phyloP scores from a whole-genome alignment of 2,329 filamentous ascomycete species.

The Cadophora luteo-olivacea region DNA sequence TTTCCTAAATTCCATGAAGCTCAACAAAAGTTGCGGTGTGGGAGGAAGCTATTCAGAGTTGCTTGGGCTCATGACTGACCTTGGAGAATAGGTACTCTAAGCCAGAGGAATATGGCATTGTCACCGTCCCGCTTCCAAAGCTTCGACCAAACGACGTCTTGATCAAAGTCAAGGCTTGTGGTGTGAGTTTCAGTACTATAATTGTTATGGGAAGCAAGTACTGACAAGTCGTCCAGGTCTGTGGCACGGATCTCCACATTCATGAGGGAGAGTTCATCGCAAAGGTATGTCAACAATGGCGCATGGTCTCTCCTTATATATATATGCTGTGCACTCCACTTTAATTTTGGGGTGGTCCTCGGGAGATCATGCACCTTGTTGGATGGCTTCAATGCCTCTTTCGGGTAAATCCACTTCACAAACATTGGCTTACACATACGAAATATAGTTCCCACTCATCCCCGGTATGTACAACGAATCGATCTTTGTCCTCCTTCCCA shows the following conservation, averaged over 20 bases:
- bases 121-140: slow-evolving; percentile 65
- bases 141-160: slow-evolving; percentile 44
- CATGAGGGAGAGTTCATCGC: slow-evolving; percentile 72
- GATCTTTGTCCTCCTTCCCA: background rate
- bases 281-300: slow-evolving; percentile 48
- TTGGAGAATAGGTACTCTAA: slow-evolving; percentile 58
- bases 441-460: slow-evolving; percentile 66
- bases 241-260: slow-evolving; percentile 57
- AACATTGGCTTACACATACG: slow-evolving; percentile 41
- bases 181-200: slow-evolving; percentile 57
- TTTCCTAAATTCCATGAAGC: slow-evolving; percentile 19
- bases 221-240: background rate
- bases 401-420: slow-evolving; percentile 12
- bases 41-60: background rate
- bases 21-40: slow-evolving; percentile 21
- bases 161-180: slow-evolving; percentile 72
- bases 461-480: slow-evolving; percentile 50
- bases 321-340: slow-evolving; percentile 28
- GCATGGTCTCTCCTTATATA: slow-evolving; percentile 31
- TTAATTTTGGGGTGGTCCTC: slow-evolving; percentile 10
- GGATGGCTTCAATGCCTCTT: slow-evolving; percentile 28
- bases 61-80: slow-evolving; percentile 10
- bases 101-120: slow-evolving; percentile 65
- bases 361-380: slow-evolving; percentile 35
- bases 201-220: background rate